Base-by-base conservation (phyloP, 2,329 filamentous ascomycete genomes). In the Aspergillus eucalypticola region DNA sequence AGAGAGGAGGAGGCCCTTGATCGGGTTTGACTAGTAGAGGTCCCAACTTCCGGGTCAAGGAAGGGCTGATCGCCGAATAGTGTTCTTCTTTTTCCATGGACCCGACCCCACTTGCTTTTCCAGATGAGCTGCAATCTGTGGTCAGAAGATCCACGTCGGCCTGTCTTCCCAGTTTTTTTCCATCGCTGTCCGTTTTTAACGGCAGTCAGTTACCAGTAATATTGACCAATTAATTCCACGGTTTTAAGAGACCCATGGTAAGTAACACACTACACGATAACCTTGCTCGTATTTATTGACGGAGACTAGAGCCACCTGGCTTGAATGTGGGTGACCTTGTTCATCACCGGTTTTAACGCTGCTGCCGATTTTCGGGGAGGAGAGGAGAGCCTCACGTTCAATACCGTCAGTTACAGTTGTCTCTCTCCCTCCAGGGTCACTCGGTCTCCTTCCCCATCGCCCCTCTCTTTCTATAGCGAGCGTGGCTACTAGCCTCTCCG, bases 41-140 rank as follows among this genome's bases (percentile, higher is more conserved):
- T 64, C 58, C 55, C 60, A 64, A 59, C 42, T 58, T 60, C 60
- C 59, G 54, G 64, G 61, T 58, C 58, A 63, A 59, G 65, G 56
- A 64, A 63, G 56, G 58, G 53, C 63, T 56, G 66, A 66, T 67
- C 65, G 66, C 55, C 64, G 53, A 66, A 35, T n/a, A 35, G 32
- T 35, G 56, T 44, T 48, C 58, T 63, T 66, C 62, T 60, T 59
- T 55, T 58, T 58, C 44, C 54, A 60, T 56, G 53, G 54, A 42
- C 59, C 60, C 56, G 58, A 59, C 60, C 56, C 55, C 53, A 56
- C 48, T 58, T 60, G 38, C 53, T 49, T 55, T 39, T 15, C 11
- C 25, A 53, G 57, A 62, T 52, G 60, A 52, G 54, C 53, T 60
- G 61, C 59, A 59, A 48, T 56, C 41, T 23, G 41, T 59, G 46